Evolutionary conservation across 1,284 basidiomycete species (phyloP).

Genomic region (Irpex sp.): DNA sequence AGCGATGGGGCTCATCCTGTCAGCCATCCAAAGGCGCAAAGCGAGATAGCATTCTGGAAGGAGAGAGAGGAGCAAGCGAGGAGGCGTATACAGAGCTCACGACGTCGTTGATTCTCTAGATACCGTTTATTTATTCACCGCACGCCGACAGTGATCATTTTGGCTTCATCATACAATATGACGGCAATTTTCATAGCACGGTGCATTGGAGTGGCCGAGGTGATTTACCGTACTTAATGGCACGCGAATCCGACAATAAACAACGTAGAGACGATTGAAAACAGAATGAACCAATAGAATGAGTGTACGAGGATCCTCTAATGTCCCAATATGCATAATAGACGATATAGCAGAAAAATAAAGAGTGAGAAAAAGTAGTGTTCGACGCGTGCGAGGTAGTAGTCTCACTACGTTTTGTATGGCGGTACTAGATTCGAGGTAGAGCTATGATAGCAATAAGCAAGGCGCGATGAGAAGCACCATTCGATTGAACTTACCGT

Average conservation of each 20-base stretch:
- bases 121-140: too few species aligned
- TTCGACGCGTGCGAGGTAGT: too few species aligned
- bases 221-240: too few species aligned
- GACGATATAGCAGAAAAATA: neutral
- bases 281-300: constrained; percentile 2
- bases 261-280: neutral
- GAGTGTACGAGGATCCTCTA: constrained; percentile 7
- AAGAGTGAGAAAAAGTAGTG: neutral
- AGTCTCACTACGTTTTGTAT: constrained; percentile 18
- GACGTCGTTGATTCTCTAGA: constrained; percentile 15
- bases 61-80: constrained; percentile 56
- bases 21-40: constrained; percentile 53
- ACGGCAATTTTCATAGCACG: too few species aligned
- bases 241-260: neutral
- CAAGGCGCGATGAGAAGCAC: neutral
- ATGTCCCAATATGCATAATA: constrained; percentile 5
- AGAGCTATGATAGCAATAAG: neutral
- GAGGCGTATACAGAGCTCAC: constrained; percentile 34
- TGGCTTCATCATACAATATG: too few species aligned
- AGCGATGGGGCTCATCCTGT: constrained; percentile 40
- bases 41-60: constrained; percentile 56
- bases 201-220: too few species aligned
- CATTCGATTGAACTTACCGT: constrained; percentile 25
- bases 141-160: too few species aligned
- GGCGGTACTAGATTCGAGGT: constrained; percentile 24